Evolutionary conservation across 805 yeast species (phyloP).

Genomic region (Yamadazyma tumulicola): DNA sequence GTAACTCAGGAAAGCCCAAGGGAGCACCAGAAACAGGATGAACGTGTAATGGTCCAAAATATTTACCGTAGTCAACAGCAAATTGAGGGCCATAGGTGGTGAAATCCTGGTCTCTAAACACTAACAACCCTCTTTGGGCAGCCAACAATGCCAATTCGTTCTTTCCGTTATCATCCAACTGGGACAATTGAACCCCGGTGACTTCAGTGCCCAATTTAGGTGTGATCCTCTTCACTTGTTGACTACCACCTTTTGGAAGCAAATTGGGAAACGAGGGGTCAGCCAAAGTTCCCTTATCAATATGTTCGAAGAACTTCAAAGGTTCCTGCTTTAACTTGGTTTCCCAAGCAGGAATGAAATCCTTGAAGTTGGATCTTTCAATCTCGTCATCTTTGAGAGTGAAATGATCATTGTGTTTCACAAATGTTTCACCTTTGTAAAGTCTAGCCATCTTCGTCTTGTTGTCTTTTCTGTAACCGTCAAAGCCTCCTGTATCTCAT

Average conservation of each 20-base stretch:
- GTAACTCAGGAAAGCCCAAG: constrained; percentile 26
- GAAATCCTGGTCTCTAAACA: constrained; percentile 64
- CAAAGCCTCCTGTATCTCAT: too few relatives aligned
- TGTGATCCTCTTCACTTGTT: constrained; percentile 40
- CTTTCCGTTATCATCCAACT: constrained; percentile 49
- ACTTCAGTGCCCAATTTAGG: constrained; percentile 75
- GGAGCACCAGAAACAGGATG: constrained; percentile 46
- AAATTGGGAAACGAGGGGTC: constrained; percentile 51
- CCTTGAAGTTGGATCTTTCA: constrained; percentile 18
- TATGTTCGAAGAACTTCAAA: constrained; percentile 48
- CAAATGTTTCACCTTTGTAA: constrained; percentile 3
- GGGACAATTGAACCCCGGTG: constrained; percentile 54
- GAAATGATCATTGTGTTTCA: constrained; percentile 10
- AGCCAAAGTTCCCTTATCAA: constrained; percentile 58
- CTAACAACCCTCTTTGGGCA: constrained; percentile 66
- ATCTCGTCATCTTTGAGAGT: constrained; percentile 13
- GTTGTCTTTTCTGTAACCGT: too few relatives aligned
- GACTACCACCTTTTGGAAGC: constrained; percentile 33
- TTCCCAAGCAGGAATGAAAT: constrained; percentile 31
- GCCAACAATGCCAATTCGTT: constrained; percentile 66
- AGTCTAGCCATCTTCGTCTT: constrained; percentile 1
- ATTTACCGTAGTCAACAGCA: constrained; percentile 28
- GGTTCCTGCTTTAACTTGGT: constrained; percentile 44
- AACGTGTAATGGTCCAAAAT: constrained; percentile 40
- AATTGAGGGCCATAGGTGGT: constrained; percentile 33